Percentiles rank a stretch among this genome's conserved stretches.
phyloP scores from a whole-genome alignment of 1,284 basidiomycete species.

The Somion occarium region DNA sequence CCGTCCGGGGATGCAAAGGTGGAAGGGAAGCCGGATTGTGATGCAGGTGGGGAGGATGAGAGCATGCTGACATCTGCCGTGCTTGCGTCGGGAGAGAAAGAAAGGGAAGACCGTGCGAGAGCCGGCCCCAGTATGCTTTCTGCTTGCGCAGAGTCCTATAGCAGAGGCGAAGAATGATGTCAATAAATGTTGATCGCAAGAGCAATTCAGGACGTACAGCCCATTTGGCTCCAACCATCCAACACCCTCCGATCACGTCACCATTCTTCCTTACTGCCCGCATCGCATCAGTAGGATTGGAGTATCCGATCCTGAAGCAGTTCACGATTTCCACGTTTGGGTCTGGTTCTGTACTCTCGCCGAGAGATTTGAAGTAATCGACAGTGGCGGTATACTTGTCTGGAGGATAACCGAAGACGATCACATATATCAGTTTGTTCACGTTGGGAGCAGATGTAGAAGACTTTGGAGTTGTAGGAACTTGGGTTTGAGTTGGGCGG shows the following conservation, averaged over 20 bases:
- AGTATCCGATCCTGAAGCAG: slow-evolving; percentile 70
- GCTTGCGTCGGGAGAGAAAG: slow-evolving; percentile 15
- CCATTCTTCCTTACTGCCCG: slow-evolving; percentile 76
- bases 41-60: slow-evolving; percentile 20
- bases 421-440: slow-evolving; percentile 45
- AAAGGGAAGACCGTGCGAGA: slow-evolving; percentile 20
- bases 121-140: slow-evolving; percentile 47
- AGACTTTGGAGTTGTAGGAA: slow-evolving; percentile 26
- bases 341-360: slow-evolving; percentile 60
- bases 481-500: slow-evolving; percentile 21
- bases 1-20: slow-evolving; percentile 8
- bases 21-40: slow-evolving; percentile 12
- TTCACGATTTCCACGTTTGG: slow-evolving; percentile 59
- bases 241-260: slow-evolving; percentile 64
- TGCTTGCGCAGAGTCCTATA: slow-evolving; percentile 53
- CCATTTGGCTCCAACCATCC: slow-evolving; percentile 83
- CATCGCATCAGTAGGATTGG: slow-evolving; percentile 63
- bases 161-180: slow-evolving; percentile 4
- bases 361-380: slow-evolving; percentile 68
- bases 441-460: slow-evolving; percentile 21
- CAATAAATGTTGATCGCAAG: too few species aligned
- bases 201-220: too few species aligned
- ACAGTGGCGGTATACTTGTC: slow-evolving; percentile 66
- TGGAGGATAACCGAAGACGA: slow-evolving; percentile 73
- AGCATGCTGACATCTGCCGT: slow-evolving; percentile 24